Base-by-base conservation (phyloP, 2,329 filamentous ascomycete species). In the Colletotrichum somersetense region DNA sequence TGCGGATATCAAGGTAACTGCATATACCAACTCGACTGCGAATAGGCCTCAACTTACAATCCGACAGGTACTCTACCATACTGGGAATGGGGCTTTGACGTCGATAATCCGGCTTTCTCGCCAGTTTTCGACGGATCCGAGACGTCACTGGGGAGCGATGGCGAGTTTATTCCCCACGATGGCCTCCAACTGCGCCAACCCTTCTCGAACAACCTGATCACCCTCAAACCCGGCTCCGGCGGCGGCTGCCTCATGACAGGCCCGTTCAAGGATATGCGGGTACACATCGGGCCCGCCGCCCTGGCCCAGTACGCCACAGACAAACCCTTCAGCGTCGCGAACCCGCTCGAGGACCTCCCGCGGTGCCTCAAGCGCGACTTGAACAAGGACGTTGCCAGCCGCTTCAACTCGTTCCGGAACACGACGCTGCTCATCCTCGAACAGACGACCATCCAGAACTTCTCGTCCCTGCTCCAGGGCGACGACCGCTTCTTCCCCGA, bases 171-270 rank as follows among this genome's bases (percentile, higher is more conserved):
- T 57, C 62, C 77, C 30, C 75, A 77, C 42, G 74, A 78, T 18
- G 76, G 67, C 35, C 57, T 74, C 74, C 55, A 69, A 26, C 70
- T 76, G 5, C 68, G 67, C 18, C 71, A 71, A n/a, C 52, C 67
- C 16, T 73, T 73, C 46, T 52, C 62, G 1, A 71, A 71, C 11
- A 73, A 62, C 42, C 42, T 71, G 4, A 76, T 81, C 74, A 76
- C 79, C 64, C 56, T 85, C 20, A 83, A 84, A 0, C 80, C 84
- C 0, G 87, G 85, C 14, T 79, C 81, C 0, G 88, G 88, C 18
- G 88, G 88, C 50, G 88, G 88, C 2, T 74, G 81, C 63, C 76
- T 83, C 38, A 75, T 73, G 18, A 69, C 73, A 30, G 80, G 81
- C 7, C 81, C 81, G 0, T 83, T 88, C 23, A 75, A 76, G 35